A percentile compares a stretch with the other conserved stretches of the same genome.
phyloP scores from a whole-genome alignment of 2,329 filamentous ascomycete species.

The Paramyrothecium sp. region DNA sequence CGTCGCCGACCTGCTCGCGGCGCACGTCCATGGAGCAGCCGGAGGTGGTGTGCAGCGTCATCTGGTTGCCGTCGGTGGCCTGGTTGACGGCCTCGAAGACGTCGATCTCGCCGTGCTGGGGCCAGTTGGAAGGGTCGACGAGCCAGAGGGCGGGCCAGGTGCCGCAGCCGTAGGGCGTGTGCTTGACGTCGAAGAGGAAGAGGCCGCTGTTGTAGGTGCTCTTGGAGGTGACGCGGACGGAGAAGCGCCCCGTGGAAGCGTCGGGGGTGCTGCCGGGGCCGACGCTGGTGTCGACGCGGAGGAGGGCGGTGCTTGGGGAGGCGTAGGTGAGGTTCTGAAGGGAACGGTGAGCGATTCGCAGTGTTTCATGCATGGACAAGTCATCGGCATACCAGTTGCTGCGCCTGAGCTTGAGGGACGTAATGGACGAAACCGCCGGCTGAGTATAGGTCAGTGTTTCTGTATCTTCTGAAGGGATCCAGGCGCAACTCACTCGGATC shows the following conservation, averaged over 20 bases:
- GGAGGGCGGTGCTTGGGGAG: constrained; percentile 47
- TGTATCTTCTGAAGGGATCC: neutral
- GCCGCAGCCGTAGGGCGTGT: constrained; percentile 62
- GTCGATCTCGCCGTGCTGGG: constrained; percentile 63
- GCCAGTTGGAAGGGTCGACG: constrained; percentile 60
- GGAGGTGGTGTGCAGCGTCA: constrained; percentile 57
- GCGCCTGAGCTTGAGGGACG: constrained; percentile 41
- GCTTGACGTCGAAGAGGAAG: constrained; percentile 66
- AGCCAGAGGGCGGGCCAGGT: constrained; percentile 69
- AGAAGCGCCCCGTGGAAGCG: constrained; percentile 59
- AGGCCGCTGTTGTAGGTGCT: constrained; percentile 59
- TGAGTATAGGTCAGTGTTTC: constrained; percentile 8
- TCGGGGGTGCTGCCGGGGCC: constrained; percentile 44
- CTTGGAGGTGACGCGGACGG: constrained; percentile 62
- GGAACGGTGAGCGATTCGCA: neutral
- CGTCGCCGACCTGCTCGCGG: constrained; percentile 50
- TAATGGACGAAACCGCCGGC: constrained; percentile 54
- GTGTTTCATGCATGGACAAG: neutral
- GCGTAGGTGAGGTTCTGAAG: constrained; percentile 62
- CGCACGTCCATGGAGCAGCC: constrained; percentile 52
- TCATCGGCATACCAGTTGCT: constrained; percentile 34
- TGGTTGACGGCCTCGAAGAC: constrained; percentile 59
- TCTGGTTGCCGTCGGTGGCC: constrained; percentile 52
- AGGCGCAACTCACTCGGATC: constrained; percentile 41
- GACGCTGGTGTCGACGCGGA: constrained; percentile 61